Evolutionary conservation across 805 yeast species (phyloP), one percentile per base, ranked within the genome.

Genomic region (Candida maesae): DNA sequence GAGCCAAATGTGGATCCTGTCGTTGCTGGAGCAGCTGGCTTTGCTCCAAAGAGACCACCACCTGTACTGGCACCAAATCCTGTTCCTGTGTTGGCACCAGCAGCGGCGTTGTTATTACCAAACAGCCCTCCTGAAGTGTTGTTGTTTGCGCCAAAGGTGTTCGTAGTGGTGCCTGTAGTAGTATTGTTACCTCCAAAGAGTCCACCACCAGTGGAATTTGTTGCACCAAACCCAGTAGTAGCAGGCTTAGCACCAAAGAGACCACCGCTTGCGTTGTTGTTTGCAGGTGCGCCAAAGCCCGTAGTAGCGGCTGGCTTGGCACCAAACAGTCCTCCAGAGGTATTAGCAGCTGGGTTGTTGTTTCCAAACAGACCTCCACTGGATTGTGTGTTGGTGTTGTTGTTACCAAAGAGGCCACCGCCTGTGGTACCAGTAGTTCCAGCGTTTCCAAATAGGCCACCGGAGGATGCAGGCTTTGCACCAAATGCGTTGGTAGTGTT

Each of bases 381-480:
- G n/a, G 31, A 14, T 13, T 13, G n/a, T 23, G 17, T 36, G 40
- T 48, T 41, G 44, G 47, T 47, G 30, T 37, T 29, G 38, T 23
- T 36, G 4, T 32, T 18, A 19, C 52, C 52, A 40, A 50, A 50
- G 27, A 51, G 35, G 17, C 53, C 53, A 32, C 52, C 51, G 10
- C 47, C 18, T 10, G 51, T 44, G 16, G 41, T 39, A 2, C 45
- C 38, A 2, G 45, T 40, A 21, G 48, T 50, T 28, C 30, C 27
- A 7, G 46, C 55, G 28, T 59, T 53, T 17, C 78, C 78, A 53
- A 74, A 75, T 26, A 65, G 55, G 6, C 72, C 70, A 21, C 65
- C 68, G 17, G 60, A 58, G 11, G 64, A 51, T 11, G 53, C 38
- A 17, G 45, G 45, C 38, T 50, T 47, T 7, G 51, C 49, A 17